These are phyloP conservation scores for Saccharomycopsis schoenii DNA, from an alignment of 805 yeast species.

Conservation along the genomic window DNA sequence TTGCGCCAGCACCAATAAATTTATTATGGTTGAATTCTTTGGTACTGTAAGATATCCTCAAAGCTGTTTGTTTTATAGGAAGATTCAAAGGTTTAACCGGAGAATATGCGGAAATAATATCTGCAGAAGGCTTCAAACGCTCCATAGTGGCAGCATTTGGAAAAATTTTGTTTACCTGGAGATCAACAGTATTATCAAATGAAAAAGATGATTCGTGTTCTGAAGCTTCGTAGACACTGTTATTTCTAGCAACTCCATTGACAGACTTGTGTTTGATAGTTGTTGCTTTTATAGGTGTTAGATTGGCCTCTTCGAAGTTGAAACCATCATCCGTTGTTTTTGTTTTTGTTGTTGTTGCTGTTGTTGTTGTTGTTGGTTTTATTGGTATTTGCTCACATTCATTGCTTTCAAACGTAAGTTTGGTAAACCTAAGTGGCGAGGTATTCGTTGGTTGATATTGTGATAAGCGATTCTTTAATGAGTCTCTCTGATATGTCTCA, in stretches of 20 bases:
- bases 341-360: too few relatives aligned
- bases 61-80: neutral
- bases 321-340: neutral
- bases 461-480: neutral
- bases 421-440: neutral
- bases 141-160: neutral
- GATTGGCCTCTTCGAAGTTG: neutral
- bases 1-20: neutral
- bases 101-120: neutral
- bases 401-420: neutral
- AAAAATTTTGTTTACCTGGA: neutral
- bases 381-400: neutral
- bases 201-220: neutral
- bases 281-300: neutral
- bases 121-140: neutral
- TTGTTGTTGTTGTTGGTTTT: neutral
- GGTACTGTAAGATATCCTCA: constrained; percentile 3
- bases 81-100: neutral
- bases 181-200: neutral
- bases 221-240: neutral
- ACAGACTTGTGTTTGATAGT: neutral
- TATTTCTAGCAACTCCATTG: neutral
- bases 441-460: neutral
- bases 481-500: neutral
- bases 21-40: constrained; percentile 13